Percentiles rank a stretch among this genome's conserved stretches.
These are phyloP conservation scores for Isabelozyma rhagii DNA, from an alignment of 805 yeast species.

Conservation along the genomic window DNA sequence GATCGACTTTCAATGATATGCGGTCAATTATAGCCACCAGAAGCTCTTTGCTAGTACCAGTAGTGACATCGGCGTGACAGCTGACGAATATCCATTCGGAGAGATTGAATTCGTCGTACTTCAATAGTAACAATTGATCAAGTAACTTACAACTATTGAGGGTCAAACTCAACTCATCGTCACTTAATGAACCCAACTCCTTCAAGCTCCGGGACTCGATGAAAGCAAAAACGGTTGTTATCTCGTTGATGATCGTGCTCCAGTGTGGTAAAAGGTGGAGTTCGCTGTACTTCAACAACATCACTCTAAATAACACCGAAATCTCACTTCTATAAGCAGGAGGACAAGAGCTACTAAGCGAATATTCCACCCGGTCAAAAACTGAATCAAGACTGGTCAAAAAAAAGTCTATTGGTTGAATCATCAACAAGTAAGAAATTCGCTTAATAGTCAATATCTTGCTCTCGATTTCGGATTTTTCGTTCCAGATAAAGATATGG, in stretches of 20 bases:
- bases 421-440: conserved; percentile 58
- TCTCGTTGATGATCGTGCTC: conserved; percentile 61
- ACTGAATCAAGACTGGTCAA: conserved; percentile 49
- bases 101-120: conserved; percentile 72
- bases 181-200: conserved; percentile 23
- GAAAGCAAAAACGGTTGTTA: conserved; percentile 50
- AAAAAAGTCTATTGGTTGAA: conserved; percentile 58
- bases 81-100: conserved; percentile 84
- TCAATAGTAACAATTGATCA: conserved; percentile 66
- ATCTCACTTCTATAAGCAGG: conserved; percentile 39
- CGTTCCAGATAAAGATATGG: conserved; percentile 71
- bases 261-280: conserved; percentile 67
- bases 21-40: conserved; percentile 46
- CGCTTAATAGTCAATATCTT: conserved; percentile 57
- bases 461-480: conserved; percentile 53
- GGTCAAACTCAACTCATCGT: conserved; percentile 38
- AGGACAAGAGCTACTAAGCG: conserved; percentile 30
- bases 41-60: conserved; percentile 22
- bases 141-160: conserved; percentile 72
- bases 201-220: conserved; percentile 22
- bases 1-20: conserved; percentile 32
- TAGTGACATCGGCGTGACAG: conserved; percentile 60
- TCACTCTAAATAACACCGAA: conserved; percentile 59
- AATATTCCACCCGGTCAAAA: conserved; percentile 32
- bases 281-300: conserved; percentile 60